Evolutionary conservation across 2,329 filamentous ascomycete genomes (phyloP), one percentile per base, ranked within the genome.

Genomic region (Aspergillus sp.): DNA sequence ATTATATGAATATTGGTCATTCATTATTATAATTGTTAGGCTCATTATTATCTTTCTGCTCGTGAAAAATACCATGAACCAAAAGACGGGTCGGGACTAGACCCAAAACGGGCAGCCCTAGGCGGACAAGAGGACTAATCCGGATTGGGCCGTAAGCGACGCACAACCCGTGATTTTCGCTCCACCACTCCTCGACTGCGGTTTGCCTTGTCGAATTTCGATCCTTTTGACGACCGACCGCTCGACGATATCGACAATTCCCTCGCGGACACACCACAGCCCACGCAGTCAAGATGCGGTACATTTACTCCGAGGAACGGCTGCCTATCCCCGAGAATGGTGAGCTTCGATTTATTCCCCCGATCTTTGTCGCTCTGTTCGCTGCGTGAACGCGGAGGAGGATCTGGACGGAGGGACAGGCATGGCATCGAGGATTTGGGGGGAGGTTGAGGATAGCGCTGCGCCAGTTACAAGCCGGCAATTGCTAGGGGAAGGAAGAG

Each of bases 221-320:
- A 74, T 73, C 71, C 68, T 74, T 69, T 72, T 68, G 68, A 71
- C 70, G 67, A 71, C 68, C 68, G 70, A 71, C 70, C 66, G 68
- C 70, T 70, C 69, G 67, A 71, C 68, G 72, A 75, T 72, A 72
- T 72, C 73, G 72, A 75, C 74, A 73, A 75, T 70, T 68, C 69
- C 69, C 70, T 74, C 71, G 75, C 76, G 74, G 73, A 75, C 73
- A 75, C 66, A 67, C 71, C 70, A 73, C 70, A 73, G 71, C 70
- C 71, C 70, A 74, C 71, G 70, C 77, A 77, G 77, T 84, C 90
- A 97, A 91, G 84, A 98, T 98, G 95, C 96, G 91, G 87, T 98
- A 97, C 91, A 96, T 99, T 86, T 92, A 97, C 88, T 96, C 92
- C 79, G 87, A 94, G 85, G 94, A 99, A 89, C 86, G 87, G 84